Percentiles rank a stretch among this genome's conserved stretches.
Conservation (phyloP, 495 filamentous ascomycete genomes). For the Schizothecium vesticola region DNA sequence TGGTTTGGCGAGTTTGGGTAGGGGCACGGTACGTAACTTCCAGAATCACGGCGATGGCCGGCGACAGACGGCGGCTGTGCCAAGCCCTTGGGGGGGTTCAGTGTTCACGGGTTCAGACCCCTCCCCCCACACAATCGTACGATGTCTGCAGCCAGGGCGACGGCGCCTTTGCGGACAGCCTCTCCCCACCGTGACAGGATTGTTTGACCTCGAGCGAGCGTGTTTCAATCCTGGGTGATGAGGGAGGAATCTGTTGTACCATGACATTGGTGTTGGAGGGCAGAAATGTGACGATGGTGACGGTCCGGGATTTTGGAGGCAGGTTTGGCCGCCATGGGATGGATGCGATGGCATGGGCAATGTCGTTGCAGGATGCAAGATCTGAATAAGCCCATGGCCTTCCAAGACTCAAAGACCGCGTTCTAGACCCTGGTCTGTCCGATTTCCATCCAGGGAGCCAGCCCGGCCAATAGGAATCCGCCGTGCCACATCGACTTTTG, state of each 20-base stretch:
- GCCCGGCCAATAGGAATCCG: neutral
- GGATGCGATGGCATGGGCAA: neutral
- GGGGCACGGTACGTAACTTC: neutral
- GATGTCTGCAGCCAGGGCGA: slow-evolving; percentile 23
- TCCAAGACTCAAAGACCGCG: neutral
- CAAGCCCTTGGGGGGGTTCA: neutral
- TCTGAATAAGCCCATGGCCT: neutral
- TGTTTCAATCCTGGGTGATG: neutral
- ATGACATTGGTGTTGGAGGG: neutral
- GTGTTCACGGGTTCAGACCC: neutral
- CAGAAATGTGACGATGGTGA: neutral
- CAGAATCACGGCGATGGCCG: neutral
- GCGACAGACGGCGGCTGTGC: neutral
- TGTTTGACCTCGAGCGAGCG: slow-evolving; percentile 1
- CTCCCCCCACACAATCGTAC: slow-evolving; percentile 14
- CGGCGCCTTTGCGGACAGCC: slow-evolving; percentile 7
- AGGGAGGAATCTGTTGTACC: neutral
- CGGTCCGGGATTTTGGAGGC: neutral
- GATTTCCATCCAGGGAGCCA: neutral
- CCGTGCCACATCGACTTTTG: neutral
- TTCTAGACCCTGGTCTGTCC: neutral
- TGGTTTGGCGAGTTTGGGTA: neutral
- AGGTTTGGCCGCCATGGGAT: neutral
- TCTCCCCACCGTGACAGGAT: slow-evolving; percentile 6
- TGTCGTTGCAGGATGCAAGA: neutral